Base-by-base conservation (phyloP, 2,329 filamentous ascomycete species). In the Exserohilum rostratum region DNA sequence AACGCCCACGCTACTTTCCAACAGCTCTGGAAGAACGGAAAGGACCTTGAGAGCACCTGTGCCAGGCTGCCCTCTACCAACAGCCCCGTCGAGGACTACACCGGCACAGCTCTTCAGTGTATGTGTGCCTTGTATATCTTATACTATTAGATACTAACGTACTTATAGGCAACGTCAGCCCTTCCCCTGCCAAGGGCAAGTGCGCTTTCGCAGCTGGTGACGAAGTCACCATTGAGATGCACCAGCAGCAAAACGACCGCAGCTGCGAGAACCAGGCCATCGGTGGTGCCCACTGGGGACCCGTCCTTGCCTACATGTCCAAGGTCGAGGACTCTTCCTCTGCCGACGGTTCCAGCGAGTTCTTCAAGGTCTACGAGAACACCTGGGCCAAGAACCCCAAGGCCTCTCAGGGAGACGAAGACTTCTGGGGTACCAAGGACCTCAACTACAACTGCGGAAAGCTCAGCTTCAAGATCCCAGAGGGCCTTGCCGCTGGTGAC, bases 281-380 rank as follows among this genome's bases (percentile, higher is more conserved):
- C 33, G 67, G 67, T 30, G 67, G 67, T 35, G 65, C 79, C 42
- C 83, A 85, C 75, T 74, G 77, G 70, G 83, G 83, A 7, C 82
- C 82, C 33, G 70, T 84, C 64, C 77, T 82, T 58, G 82, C 80
- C 52, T 85, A 82, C 68, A 79, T 85, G 63, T 57, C 60, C 46
- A 66, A 67, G 53, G 66, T 69, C 11, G 65, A 69, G 15, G 80
- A 82, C 3, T 72, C 75, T 13, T 71, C 74, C 25, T 60, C 66
- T 15, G 71, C 72, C 46, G 77, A 80, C 48, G 81, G 81, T 33
- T 76, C 77, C 10, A 80, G 80, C 25, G 74, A 77, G 55, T 82
- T 83, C 70, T 85, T 82, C 61, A 80, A 78, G 70, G 61, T 80
- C 45, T 76, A 76, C 38, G 70, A 79, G 58, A 73, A 76, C 37